Evolutionary conservation across 179 eudicot species (phyloP).

Genomic region (Pouteria campechiana): DNA sequence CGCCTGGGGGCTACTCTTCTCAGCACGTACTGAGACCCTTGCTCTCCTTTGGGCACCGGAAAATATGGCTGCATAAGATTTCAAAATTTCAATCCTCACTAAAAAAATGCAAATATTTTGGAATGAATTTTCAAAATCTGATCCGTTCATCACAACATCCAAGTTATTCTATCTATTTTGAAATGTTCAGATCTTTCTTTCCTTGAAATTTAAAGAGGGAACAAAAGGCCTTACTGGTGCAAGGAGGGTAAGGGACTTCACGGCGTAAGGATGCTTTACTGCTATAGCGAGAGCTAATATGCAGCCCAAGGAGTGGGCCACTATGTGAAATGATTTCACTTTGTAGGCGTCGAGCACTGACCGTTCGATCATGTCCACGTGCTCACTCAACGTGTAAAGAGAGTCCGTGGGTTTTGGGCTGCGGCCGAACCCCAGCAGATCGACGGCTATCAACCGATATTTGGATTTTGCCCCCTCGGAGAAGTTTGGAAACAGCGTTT

Average conservation of each 20-base stretch:
- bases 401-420: constrained; percentile 90
- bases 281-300: constrained; percentile 86
- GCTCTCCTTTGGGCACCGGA: constrained; percentile 73
- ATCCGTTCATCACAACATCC: no score
- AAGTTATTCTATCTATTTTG: no score
- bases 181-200: no score
- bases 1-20: constrained; percentile 74
- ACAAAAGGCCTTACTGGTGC: constrained; percentile 65
- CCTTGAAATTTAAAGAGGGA: no score
- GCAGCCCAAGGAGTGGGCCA: constrained; percentile 94
- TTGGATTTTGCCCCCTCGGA: constrained; percentile 45
- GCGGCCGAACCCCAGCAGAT: constrained; percentile 79
- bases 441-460: constrained; percentile 70
- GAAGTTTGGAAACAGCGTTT: constrained; percentile 78
- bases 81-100: no score
- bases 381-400: constrained; percentile 68
- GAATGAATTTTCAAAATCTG: no score
- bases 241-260: constrained; percentile 73
- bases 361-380: constrained; percentile 72
- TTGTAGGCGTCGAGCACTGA: constrained; percentile 48
- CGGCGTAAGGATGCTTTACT: constrained; percentile 50
- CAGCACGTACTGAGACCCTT: constrained; percentile 72
- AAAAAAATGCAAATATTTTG: no score
- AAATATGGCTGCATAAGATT: constrained; percentile 98
- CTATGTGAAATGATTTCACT: constrained; percentile 78